Conservation (phyloP, 2,329 filamentous ascomycete species). For the Ustulina deusta region DNA sequence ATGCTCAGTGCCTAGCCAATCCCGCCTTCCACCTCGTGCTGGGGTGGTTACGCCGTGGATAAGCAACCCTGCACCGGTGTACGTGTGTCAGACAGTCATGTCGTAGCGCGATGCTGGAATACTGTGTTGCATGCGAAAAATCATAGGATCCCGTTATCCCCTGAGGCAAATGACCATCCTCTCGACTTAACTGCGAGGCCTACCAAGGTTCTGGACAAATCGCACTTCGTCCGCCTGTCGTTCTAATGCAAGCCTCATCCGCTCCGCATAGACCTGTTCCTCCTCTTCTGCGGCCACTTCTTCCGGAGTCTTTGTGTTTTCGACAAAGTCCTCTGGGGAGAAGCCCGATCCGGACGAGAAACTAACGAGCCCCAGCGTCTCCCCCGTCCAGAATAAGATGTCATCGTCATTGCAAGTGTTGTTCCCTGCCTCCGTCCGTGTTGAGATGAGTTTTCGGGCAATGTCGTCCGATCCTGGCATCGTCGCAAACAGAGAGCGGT, state of each 20-base stretch:
- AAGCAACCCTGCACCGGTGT: slow-evolving; percentile 14
- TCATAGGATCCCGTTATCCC: slow-evolving; percentile 8
- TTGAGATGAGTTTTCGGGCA: slow-evolving; percentile 82
- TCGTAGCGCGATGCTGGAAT: slow-evolving; percentile 11
- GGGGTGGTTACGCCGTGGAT: neutral
- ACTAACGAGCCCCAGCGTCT: slow-evolving; percentile 78
- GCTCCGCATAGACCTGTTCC: slow-evolving; percentile 72
- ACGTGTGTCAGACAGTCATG: slow-evolving; percentile 6
- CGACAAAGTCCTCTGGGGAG: slow-evolving; percentile 64
- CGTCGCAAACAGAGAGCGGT: slow-evolving; percentile 63
- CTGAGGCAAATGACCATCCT: slow-evolving; percentile 22
- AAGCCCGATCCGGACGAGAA: slow-evolving; percentile 68
- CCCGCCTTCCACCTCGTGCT: neutral
- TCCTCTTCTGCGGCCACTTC: slow-evolving; percentile 65
- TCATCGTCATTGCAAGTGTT: slow-evolving; percentile 68
- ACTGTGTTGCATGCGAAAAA: slow-evolving; percentile 1
- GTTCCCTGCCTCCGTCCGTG: slow-evolving; percentile 54
- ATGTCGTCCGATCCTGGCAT: slow-evolving; percentile 74
- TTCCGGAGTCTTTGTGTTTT: slow-evolving; percentile 57
- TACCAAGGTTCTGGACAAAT: slow-evolving; percentile 75
- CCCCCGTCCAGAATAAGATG: slow-evolving; percentile 88
- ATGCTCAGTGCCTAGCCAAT: neutral
- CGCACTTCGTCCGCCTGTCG: slow-evolving; percentile 82
- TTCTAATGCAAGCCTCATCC: slow-evolving; percentile 80
- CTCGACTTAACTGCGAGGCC: slow-evolving; percentile 45